Percentiles rank a stretch among this genome's conserved stretches.
Evolutionary conservation across 139 green algal species (phyloP).

Genomic region (Pseudopediastrum boryanum): DNA sequence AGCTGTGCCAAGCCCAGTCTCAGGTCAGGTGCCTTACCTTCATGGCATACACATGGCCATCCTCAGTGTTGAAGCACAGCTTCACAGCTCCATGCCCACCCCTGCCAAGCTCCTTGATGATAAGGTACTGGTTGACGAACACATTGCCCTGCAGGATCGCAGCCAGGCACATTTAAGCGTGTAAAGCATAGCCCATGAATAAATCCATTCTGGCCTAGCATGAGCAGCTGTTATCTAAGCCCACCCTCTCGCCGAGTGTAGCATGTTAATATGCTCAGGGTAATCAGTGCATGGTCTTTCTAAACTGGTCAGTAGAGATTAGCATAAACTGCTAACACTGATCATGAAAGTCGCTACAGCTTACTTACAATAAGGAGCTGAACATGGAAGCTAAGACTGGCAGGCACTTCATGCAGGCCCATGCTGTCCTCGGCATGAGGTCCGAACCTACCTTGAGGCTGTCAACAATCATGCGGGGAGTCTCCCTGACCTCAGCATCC

Average conservation of each 20-base stretch:
- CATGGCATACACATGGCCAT: conserved; percentile 81
- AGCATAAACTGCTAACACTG: background rate
- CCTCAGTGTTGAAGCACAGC: conserved; percentile 73
- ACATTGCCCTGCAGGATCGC: conserved; percentile 51
- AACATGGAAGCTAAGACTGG: background rate
- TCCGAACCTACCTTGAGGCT: conserved; percentile 15
- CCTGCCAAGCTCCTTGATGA: conserved; percentile 80
- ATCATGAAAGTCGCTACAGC: background rate
- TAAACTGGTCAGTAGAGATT: too few relatives aligned
- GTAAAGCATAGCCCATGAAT: background rate
- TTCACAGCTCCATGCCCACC: conserved; percentile 80
- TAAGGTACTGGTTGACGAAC: conserved; percentile 86
- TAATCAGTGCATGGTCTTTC: background rate
- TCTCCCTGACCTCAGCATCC: conserved; percentile 26
- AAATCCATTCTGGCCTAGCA: background rate
- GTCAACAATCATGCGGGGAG: conserved; percentile 26
- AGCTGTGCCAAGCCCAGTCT: too few relatives aligned
- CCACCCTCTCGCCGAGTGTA: background rate
- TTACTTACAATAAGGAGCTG: background rate
- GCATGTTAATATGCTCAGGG: background rate
- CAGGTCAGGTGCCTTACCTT: too few relatives aligned
- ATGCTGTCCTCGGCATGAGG: too few relatives aligned
- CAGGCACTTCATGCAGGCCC: too few relatives aligned
- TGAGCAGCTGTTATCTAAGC: background rate
- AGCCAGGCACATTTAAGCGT: background rate